Base-by-base conservation (phyloP, 495 filamentous ascomycete genomes). In the Sphaerosporella brunnea region DNA sequence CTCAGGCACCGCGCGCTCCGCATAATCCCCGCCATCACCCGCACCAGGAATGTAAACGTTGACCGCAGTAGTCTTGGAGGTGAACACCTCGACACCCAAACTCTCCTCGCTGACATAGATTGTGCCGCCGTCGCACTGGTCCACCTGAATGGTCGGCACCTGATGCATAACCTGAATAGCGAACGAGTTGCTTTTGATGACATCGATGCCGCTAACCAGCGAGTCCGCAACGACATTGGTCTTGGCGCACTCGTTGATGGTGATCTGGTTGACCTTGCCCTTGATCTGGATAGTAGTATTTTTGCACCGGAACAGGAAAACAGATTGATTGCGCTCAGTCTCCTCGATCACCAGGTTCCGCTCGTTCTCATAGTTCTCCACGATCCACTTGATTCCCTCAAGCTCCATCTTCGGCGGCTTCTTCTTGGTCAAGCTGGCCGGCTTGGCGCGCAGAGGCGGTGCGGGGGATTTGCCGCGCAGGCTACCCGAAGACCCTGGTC, bases 191-290 rank as follows among this genome's bases (percentile, higher is more conserved):
- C 76, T 84, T 68, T 93, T 94, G 71, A 99, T 87, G 36, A 88
- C 79, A 56, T 96, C 90, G 43, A 99, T 75, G 26, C 78, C 80
- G 44, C 81, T 88, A 36, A 99, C 84, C 23, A 99, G 75, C 0
- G 78, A 82, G 57, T 95, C 87, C 36, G 95, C 73, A 35, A 95
- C 75, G 46, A 99, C 73, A 16, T 80, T 84, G 8, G 85, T 68
- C n/a, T 80, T 77, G 18, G 66, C 75, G 52, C 79, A 87, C 66
- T 94, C 93, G 63, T 94, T 88, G 53, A 96, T 69, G 16, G 86
- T 85, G 51, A 99, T 79, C 10, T 87, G 84, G 64, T 96, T 99
- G 26, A 82, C 85, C 63, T 99, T 99, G 66, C 81, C 84, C 48
- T 72, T 75, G 54, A 99, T 67, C 53, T 86, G 80, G 57, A 99